phyloP scores from a whole-genome alignment of 2,329 filamentous ascomycete genomes.

The Cytospora paraplurivora region DNA sequence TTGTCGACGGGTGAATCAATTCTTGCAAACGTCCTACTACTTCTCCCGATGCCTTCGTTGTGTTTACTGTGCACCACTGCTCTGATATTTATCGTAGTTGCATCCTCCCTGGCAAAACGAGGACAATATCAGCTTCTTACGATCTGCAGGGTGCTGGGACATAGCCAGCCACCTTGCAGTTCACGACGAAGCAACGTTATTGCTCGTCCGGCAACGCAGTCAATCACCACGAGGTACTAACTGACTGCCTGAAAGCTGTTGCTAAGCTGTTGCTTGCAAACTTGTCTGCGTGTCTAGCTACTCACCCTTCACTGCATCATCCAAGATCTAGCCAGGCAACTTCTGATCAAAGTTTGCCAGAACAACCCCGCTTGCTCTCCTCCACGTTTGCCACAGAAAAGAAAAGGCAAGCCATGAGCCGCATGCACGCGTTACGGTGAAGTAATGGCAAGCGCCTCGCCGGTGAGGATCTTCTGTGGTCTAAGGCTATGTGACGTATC shows the following conservation, averaged over 20 bases:
- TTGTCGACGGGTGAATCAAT: constrained; percentile 29
- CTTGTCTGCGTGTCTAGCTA: neutral
- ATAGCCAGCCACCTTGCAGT: no score
- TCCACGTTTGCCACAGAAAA: neutral
- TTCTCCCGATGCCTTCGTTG: constrained; percentile 3
- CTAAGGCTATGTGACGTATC: neutral
- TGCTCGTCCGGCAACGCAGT: no score
- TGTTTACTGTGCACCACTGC: neutral
- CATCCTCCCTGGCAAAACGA: neutral
- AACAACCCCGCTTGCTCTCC: neutral
- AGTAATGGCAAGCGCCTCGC: constrained; percentile 6
- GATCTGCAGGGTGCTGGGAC: no score
- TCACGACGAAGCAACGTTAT: no score
- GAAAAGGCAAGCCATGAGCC: constrained; percentile 1
- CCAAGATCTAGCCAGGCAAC: neutral
- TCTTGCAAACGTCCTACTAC: constrained; percentile 30
- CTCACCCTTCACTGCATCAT: neutral
- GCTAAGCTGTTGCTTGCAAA: no score
- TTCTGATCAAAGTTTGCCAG: neutral
- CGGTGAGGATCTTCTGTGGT: neutral
- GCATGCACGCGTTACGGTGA: constrained; percentile 1
- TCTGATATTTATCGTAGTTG: neutral
- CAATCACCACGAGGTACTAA: no score
- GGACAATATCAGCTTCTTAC: neutral
- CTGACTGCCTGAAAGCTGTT: no score